Evolutionary conservation across 768 basidiomycete species (phyloP).

Genomic region (Lentinula sp.): DNA sequence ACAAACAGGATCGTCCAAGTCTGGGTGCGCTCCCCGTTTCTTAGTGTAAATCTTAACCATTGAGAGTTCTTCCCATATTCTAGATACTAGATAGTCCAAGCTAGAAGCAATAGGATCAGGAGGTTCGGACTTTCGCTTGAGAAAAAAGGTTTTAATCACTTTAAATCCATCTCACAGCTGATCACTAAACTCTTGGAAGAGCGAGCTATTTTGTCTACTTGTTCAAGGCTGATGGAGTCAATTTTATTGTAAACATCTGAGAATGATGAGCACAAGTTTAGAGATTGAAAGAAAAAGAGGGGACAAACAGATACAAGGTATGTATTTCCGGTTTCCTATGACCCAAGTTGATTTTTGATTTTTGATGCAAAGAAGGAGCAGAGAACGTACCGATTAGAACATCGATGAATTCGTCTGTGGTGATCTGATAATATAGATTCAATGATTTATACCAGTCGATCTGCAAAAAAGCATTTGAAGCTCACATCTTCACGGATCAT

Average conservation of each 20-base stretch:
- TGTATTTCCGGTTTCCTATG: constrained; percentile 86
- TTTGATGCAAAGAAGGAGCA: background rate
- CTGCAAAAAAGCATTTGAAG: background rate
- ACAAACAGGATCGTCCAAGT: constrained; percentile 86
- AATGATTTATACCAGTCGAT: background rate
- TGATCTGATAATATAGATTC: constrained; percentile 51
- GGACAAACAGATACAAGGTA: constrained; percentile 80
- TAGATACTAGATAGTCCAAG: constrained; percentile 66
- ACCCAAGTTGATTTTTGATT: background rate
- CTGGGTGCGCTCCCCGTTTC: constrained; percentile 91
- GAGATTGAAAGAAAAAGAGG: background rate
- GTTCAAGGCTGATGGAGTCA: constrained; percentile 80
- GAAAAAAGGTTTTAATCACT: constrained; percentile 38
- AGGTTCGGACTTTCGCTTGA: background rate
- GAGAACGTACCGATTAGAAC: constrained; percentile 74
- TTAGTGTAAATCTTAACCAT: constrained; percentile 95
- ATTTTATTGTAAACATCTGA: constrained; percentile 96
- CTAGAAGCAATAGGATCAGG: constrained; percentile 26
- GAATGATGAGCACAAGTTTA: constrained; percentile 6
- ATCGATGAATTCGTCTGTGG: constrained; percentile 96
- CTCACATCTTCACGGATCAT: constrained; percentile 97
- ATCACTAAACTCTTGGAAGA: constrained; percentile 88
- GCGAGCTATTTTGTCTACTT: constrained; percentile 76
- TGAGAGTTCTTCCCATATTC: constrained; percentile 74
- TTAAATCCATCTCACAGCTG: constrained; percentile 91